Evolutionary conservation across 345 rosid species (phyloP).

Genomic region (Rhodamnia rubescens): DNA sequence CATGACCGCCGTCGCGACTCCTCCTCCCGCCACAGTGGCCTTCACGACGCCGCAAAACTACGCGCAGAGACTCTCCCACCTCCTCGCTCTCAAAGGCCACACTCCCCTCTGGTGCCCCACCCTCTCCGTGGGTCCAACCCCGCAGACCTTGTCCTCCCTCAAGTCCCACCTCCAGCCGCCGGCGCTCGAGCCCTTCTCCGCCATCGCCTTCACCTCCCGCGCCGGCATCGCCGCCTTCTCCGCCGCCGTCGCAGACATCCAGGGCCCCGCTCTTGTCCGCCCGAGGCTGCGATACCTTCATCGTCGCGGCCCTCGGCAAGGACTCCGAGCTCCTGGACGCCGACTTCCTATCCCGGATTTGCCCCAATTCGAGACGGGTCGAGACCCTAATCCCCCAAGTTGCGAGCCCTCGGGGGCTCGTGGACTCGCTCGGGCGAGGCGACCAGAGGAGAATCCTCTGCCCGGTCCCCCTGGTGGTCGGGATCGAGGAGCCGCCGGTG

Average conservation of each 20-base stretch:
- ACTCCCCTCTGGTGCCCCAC: conserved; percentile 52
- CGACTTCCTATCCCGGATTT: conserved; percentile 18
- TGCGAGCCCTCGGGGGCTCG: conserved; percentile 33
- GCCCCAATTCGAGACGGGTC: conserved; percentile 3
- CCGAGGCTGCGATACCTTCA: conserved; percentile 4
- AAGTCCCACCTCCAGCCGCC: conserved; percentile 18
- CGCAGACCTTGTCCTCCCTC: conserved; percentile 10
- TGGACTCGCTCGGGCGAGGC: conserved; percentile 28
- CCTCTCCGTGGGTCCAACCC: conserved; percentile 26
- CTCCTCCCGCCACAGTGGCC: conserved; percentile 11
- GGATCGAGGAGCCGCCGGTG: conserved; percentile 46
- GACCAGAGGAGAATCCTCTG: conserved; percentile 28
- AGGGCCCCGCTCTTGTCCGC: conserved; percentile 20
- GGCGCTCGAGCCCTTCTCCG: conserved; percentile 29
- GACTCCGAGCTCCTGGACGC: conserved; percentile 32
- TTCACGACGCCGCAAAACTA: conserved; percentile 50
- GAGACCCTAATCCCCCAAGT: conserved; percentile 21
- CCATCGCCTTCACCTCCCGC: conserved; percentile 45
- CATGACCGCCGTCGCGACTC: neutral
- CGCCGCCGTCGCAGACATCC: conserved; percentile 9
- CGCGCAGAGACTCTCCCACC: conserved; percentile 28
- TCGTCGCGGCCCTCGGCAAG: conserved; percentile 35
- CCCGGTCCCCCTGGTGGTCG: conserved; percentile 40
- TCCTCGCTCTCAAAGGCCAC: conserved; percentile 25
- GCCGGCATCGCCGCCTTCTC: conserved; percentile 31